A percentile compares a stretch with the other conserved stretches of the same genome.
Evolutionary conservation across 768 basidiomycete species (phyloP).

Genomic region (Leccinum variicolor): DNA sequence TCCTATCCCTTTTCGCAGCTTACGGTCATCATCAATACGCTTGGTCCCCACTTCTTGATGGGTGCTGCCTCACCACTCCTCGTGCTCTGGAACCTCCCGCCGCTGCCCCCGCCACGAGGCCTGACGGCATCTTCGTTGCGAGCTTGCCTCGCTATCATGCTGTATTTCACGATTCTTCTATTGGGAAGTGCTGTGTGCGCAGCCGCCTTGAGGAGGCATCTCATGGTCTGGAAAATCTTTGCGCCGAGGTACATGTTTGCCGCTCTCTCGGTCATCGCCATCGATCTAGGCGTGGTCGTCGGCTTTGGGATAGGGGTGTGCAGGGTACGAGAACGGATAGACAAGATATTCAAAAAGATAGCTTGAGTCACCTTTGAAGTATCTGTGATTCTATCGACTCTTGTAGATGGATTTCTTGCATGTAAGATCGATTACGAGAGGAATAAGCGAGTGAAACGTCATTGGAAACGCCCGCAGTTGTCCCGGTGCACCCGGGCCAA

Average conservation of each 20-base stretch:
- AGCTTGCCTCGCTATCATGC: constrained; percentile 61
- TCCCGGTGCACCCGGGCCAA: no score
- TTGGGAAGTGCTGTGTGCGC: constrained; percentile 70
- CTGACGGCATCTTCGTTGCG: constrained; percentile 41
- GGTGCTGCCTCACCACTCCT: constrained; percentile 69
- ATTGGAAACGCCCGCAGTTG: background rate
- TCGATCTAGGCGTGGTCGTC: constrained; percentile 56
- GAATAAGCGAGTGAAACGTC: background rate
- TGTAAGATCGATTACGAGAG: no score
- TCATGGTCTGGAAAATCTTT: constrained; percentile 99
- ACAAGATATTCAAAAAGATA: constrained; percentile 16
- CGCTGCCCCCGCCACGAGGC: constrained; percentile 35
- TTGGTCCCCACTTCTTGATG: constrained; percentile 67
- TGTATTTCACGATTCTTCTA: constrained; percentile 64
- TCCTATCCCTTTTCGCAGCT: constrained; percentile 71
- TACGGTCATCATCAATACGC: constrained; percentile 72
- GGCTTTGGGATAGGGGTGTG: constrained; percentile 22
- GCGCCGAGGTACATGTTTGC: constrained; percentile 91
- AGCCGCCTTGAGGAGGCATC: constrained; percentile 73
- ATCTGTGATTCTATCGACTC: background rate
- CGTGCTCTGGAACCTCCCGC: constrained; percentile 81
- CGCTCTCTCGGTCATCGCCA: constrained; percentile 58
- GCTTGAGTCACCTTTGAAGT: background rate
- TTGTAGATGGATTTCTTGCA: no score
- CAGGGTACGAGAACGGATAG: constrained; percentile 22